Evolutionary conservation across 306 rosid genomes (phyloP), one percentile per base, ranked within the genome.

Genomic region (Corylus heterophylla): DNA sequence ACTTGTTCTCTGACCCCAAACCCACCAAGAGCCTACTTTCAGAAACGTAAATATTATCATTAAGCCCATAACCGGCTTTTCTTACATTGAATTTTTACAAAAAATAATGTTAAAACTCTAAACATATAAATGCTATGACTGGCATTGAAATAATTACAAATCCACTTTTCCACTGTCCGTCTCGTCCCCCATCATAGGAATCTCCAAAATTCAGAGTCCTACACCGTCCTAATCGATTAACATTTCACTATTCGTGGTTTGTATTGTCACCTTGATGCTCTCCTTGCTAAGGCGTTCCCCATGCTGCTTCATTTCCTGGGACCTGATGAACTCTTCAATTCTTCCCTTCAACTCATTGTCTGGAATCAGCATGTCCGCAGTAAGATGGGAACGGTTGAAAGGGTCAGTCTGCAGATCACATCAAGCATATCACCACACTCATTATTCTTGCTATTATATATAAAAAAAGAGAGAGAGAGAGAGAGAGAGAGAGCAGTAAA

Each of bases 301-400:
- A 8, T 70, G 88, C 88, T 80, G 87, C 90, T 93, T 96, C 85
- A 79, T 67, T 85, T 89, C 76, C 81, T 90, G 98, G 47, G 88
- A 88, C 88, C 80, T 88, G 48, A 96, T 79, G 77, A 96, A 96
- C 82, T 92, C 99, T 69, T 87, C 88, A 64, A 96, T 96, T 79
- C 86, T 89, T 73, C 87, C 91, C 84, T 84, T 93, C 29, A 96
- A 85, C 48, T 93, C 98, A 39, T 58, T 82, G 74, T 96, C 47
- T 8, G 98, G 88, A 75, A 96, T 91, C 76, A 96, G 87, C 99
- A 93, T 89, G 71, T 96, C 97, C 11, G 35, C 90, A 0, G 98
- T 91, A 4, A 96, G 97, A 78, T 96, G 98, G 62, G 98, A 96
- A 9, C 99, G 99, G 82, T 96, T 96, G 89, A 96, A 96, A 0